Base-by-base conservation (phyloP, 2,329 filamentous ascomycete species). In the Coniochaeta pulveracea region DNA sequence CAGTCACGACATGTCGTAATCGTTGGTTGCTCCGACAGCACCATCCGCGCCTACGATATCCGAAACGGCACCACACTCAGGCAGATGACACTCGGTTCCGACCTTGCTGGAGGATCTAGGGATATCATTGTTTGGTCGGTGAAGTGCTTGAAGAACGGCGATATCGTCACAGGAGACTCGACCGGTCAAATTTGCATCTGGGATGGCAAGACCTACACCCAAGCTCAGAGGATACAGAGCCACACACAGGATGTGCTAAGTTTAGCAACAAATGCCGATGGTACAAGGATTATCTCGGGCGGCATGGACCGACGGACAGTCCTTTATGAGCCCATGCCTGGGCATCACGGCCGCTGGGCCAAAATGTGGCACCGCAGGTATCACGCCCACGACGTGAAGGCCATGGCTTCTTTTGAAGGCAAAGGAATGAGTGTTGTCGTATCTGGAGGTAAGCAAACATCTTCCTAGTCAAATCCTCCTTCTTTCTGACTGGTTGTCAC, bases 21-120 rank as follows among this genome's bases (percentile, higher is more conserved):
- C 26, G 86, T 89, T 22, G 91, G 91, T 15, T 96, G 91, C 54
- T 89, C 86, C n/a, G 89, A 98, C 60, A 88, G 86, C 56, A 85
- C 77, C n/a, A 91, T 98, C 43, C 80, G 89, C 40, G 73, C 91
- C 34, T 93, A 88, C 57, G 86, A 96, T 52, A 80, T 85, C 44
- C 70, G 82, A 33, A 89, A 75, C 49, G 84, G 85, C 10, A 70
- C 76, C 34, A 67, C 84, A 39, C 52, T 94, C 37, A 72, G 85
- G 28, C 84, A 76, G 43, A 91, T 98, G 69, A 88, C 85, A 1
- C 61, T 96, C 21, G 91, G 89, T 4, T 77, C 79, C 35, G 85
- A 89, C 22, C 67, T 85, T 9, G 63, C 65, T 6, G 83, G 82
- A 27, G 84, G 84, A 6, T 75, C 82, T 12, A 89, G 84, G 56